Conservation (phyloP, 495 filamentous ascomycete species). For the Hyaloscypha variabilis region DNA sequence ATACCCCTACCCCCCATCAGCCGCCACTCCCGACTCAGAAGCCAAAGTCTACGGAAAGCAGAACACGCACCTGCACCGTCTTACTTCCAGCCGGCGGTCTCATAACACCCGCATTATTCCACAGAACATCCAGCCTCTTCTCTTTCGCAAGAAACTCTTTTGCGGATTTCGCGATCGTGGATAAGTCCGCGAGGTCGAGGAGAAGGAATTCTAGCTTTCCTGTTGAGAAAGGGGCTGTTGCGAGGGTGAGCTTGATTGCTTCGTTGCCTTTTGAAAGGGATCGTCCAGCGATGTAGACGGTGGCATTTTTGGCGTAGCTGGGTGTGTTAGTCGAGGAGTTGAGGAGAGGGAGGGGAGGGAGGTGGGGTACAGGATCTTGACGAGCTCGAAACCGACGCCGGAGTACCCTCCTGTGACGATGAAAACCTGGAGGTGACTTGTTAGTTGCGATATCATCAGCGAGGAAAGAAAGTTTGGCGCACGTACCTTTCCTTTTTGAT, state of each 20-base stretch:
- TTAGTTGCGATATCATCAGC: too few species aligned
- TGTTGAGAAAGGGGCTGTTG: not conserved
- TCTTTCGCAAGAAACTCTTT: constrained; percentile 39
- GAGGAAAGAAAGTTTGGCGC: too few species aligned
- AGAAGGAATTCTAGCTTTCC: not conserved
- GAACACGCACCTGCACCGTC: not conserved
- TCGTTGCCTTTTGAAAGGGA: not conserved
- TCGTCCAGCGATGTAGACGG: not conserved
- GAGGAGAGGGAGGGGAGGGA: too few species aligned
- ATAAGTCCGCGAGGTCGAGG: constrained; percentile 31
- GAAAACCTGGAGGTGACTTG: too few species aligned
- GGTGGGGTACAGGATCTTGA: too few species aligned
- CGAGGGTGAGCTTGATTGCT: not conserved
- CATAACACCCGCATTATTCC: constrained; percentile 64
- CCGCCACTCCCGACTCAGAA: not conserved
- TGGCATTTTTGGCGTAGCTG: not conserved
- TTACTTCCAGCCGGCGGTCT: not conserved
- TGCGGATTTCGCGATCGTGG: constrained; percentile 34
- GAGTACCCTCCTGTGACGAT: too few species aligned
- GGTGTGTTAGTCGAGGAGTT: too few species aligned
- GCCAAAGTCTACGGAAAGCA: not conserved
- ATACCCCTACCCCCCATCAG: not conserved
- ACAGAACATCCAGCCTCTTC: constrained; percentile 55
- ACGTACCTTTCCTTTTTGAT: too few species aligned
- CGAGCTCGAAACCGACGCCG: too few species aligned